Evolutionary conservation across 164 flowering plant genomes (phyloP), one percentile per base, ranked within the genome.

Genomic region (Tetrastigma voinierianum): DNA sequence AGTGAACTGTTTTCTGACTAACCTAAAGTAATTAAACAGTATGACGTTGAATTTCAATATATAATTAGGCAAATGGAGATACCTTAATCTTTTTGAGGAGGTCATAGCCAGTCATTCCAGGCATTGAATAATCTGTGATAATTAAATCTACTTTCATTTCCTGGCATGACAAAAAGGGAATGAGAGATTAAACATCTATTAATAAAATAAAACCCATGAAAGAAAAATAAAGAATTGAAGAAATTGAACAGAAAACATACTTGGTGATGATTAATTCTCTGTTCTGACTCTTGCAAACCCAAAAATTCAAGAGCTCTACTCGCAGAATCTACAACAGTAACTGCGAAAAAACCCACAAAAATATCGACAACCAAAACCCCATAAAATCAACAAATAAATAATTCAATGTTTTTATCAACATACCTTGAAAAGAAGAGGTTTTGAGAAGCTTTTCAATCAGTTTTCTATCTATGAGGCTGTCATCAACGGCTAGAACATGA

Each of bases 71-170:
- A 18, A 23, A 43, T 12, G 32, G 44, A 59, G 46, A 67, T 70
- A 72, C 81, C 80, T 82, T 82, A 60, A 82, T 75, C 53, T 76
- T 82, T 68, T 72, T 75, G 2, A 82, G 70, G n/a, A 82, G 82
- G 67, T 82, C 86, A 66, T 77, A 82, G 66, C 86, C 86, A 18
- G 86, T 82, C 83, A 82, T 78, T 32, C 74, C 83, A 7, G 86
- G 83, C 86, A 82, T 82, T 32, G 78, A 77, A 25, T 82, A 82
- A 57, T 82, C 85, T 68, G 85, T 82, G 2, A 82, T 80, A 16
- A 82, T 82, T 61, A 82, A 15, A 65, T 80, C 77, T 5, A 82
- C 78, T 58, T 76, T 67, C 13, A 70, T 23, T 1, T 72, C 78
- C 65, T 75, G 77, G 20, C 55, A 23, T 6, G 48, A 46, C 40